Conservation (phyloP, 176 grass and related monocot species). For the Musa beccarii region DNA sequence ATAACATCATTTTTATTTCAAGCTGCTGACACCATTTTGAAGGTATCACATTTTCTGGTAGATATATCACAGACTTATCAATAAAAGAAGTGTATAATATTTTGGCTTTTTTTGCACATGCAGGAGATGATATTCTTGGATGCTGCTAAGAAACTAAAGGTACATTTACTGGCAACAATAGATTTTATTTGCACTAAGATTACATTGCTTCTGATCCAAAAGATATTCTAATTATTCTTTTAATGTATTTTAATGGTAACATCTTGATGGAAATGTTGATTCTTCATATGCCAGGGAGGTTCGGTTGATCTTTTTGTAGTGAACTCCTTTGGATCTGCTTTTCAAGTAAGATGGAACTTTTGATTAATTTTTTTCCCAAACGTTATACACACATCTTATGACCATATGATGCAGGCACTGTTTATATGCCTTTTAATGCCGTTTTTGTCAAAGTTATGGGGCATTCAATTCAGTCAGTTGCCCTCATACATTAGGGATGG, state of each 20-base stretch:
- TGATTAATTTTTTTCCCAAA: neutral
- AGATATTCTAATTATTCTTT: neutral
- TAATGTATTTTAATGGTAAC: neutral
- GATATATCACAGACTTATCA: constrained; percentile 2
- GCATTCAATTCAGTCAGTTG: constrained; percentile 70
- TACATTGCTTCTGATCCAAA: neutral
- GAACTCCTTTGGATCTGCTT: constrained; percentile 93
- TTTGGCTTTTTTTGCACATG: constrained; percentile 25
- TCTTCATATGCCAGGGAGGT: constrained; percentile 48
- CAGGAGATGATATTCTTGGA: constrained; percentile 94
- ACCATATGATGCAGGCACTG: constrained; percentile 49
- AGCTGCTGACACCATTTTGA: constrained; percentile 87
- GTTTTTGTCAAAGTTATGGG: constrained; percentile 95
- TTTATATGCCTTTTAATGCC: constrained; percentile 86
- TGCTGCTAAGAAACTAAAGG: constrained; percentile 90
- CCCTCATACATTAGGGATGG: constrained; percentile 90
- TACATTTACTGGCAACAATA: constrained; percentile 11
- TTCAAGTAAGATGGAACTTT: constrained; percentile 41
- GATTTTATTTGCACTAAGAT: neutral
- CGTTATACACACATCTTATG: neutral
- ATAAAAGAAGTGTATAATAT: neutral
- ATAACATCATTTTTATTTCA: constrained; percentile 88
- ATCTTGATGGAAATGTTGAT: neutral
- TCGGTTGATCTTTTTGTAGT: constrained; percentile 97
- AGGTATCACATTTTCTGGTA: constrained; percentile 44